Conservation (phyloP, 2,329 filamentous ascomycete genomes). For the Zarea fungicola region DNA sequence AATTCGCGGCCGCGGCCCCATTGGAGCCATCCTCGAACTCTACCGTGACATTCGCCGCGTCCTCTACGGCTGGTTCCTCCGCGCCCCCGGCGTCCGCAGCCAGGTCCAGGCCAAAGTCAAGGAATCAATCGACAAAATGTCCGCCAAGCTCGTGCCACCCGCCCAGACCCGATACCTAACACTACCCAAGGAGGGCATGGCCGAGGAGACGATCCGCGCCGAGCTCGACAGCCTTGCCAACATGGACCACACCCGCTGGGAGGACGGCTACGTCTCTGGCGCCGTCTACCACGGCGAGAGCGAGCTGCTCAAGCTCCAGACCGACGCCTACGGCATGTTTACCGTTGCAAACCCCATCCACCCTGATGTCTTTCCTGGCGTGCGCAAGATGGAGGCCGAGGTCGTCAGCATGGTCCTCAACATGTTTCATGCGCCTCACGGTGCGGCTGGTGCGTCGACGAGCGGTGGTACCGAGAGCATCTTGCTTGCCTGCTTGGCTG, state of each 20-base stretch:
- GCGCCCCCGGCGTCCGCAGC: constrained; percentile 76
- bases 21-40: constrained; percentile 71
- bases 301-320: constrained; percentile 75
- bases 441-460: constrained; percentile 81
- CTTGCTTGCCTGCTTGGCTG: constrained; percentile 87
- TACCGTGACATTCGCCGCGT: constrained; percentile 68
- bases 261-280: constrained; percentile 89
- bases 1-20: constrained; percentile 79
- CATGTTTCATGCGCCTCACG: constrained; percentile 84
- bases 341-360: constrained; percentile 96
- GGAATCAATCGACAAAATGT: constrained; percentile 73
- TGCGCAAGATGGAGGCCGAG: constrained; percentile 99
- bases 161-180: constrained; percentile 67
- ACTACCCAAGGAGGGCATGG: constrained; percentile 80
- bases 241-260: constrained; percentile 95
- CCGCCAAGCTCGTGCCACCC: constrained; percentile 74
- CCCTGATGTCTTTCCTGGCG: constrained; percentile 95
- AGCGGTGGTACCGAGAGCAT: constrained; percentile 95
- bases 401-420: constrained; percentile 90
- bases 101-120: constrained; percentile 81
- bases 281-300: constrained; percentile 94
- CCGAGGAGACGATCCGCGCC: constrained; percentile 67
- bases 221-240: constrained; percentile 74
- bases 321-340: constrained; percentile 89
- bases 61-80: constrained; percentile 80